phyloP scores from a whole-genome alignment of 768 basidiomycete genomes.

The Punctularia strigosozonata region DNA sequence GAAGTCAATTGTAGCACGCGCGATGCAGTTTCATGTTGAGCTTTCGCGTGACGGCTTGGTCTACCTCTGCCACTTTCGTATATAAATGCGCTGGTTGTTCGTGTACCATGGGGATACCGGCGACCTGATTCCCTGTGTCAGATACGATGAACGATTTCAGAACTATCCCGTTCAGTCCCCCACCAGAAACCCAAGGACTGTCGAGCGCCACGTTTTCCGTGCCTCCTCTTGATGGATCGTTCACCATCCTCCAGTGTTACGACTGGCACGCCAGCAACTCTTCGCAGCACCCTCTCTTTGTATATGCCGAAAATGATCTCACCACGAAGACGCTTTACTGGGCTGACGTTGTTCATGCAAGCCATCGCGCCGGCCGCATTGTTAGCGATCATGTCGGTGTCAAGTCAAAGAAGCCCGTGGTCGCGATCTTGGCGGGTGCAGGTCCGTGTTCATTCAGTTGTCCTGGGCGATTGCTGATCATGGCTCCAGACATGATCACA shows the following conservation, averaged over 20 bases:
- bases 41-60: no score
- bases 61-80: no score
- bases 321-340: conserved; percentile 12
- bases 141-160: no score
- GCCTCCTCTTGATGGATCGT: conserved; percentile 20
- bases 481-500: conserved; percentile 19
- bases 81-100: no score
- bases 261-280: conserved; percentile 21
- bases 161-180: no score
- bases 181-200: no score
- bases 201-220: conserved; percentile 17
- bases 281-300: conserved; percentile 21
- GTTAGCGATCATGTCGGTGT: conserved; percentile 4
- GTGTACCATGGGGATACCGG: no score
- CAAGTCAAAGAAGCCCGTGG: conserved; percentile 7
- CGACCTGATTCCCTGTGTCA: no score
- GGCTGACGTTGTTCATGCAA: conserved; percentile 14
- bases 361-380: conserved; percentile 15
- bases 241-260: conserved; percentile 21
- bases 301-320: conserved; percentile 10
- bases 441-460: conserved; percentile 8
- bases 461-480: neutral
- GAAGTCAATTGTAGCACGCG: no score
- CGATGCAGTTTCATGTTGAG: no score
- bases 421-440: conserved; percentile 16